Base-by-base conservation (phyloP, 139 green algal genomes). In the Chlorella sp. region DNA sequence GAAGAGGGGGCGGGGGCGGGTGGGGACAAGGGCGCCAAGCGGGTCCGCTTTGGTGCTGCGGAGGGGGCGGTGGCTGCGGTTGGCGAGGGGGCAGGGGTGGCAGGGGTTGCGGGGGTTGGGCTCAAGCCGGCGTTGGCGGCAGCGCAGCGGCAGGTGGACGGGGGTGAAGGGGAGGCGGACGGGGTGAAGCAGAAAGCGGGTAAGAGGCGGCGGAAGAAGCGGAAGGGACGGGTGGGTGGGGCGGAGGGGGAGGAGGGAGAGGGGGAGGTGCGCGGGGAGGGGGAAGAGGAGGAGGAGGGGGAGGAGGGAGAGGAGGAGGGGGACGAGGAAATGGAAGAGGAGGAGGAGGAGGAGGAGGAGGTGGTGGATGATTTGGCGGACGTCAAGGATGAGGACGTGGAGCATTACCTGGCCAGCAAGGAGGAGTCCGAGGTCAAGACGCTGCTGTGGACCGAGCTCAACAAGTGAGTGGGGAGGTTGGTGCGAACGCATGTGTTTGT, bases 391-490 rank as follows among this genome's bases (percentile, higher is more conserved):
- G 80, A 84, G 1, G 84, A 85, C 0, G 76, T 92, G 17, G 62
- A 69, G 14, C 62, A 49, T 32, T 94, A 93, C 75, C 79, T 94
- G 4, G 75, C 87, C 31, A 85, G 78, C 0, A 30, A 73, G 0
- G 81, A 91, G 62, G 86, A 94, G 74, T 77, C 85, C 4, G 78
- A 77, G 35, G 27, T 91, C 10, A 88, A 90, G 70, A 72, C 51
- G 42, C 27, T 81, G 27, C 77, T 92, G 55, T 94, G 89, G 89
- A 76, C 69, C 0, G 80, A 90, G 77, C 78, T 94, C 79, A 89
- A 92, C 76, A 80, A 79, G 69, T 82, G 31, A 61, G 77, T 70
- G 29, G 22, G 31, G 2, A 5, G 10, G 42, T 61, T 32, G 10
- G 34, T 20, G 35, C 32, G 35, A n/a, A n/a, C n/a, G n/a, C n/a